These are phyloP conservation scores for Suillus plorans DNA, from an alignment of 768 basidiomycete genomes.

Conservation along the genomic window DNA sequence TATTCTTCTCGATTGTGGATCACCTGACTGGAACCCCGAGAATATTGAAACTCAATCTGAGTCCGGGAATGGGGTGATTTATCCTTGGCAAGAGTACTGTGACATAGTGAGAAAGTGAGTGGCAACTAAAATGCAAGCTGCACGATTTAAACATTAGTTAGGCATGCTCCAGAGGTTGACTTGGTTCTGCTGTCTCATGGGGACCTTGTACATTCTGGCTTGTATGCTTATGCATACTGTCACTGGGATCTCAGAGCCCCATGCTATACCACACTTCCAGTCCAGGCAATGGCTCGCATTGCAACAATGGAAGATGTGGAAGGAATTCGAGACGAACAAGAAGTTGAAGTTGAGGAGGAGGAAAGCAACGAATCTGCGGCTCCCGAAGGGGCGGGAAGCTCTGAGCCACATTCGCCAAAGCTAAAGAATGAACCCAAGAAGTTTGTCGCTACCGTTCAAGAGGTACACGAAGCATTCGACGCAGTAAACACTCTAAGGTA, in stretches of 20 bases:
- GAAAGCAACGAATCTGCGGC: constrained; percentile 25
- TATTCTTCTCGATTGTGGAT: constrained; percentile 94
- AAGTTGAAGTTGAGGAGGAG: constrained; percentile 39
- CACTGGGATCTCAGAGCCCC: constrained; percentile 87
- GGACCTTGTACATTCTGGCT: constrained; percentile 82
- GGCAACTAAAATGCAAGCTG: neutral
- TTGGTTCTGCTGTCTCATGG: constrained; percentile 95
- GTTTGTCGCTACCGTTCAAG: constrained; percentile 74
- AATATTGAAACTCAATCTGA: constrained; percentile 20
- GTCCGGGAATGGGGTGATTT: constrained; percentile 30
- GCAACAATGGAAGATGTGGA: constrained; percentile 89
- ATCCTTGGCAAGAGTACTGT: constrained; percentile 67
- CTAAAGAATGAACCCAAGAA: constrained; percentile 39
- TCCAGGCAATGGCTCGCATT: constrained; percentile 93
- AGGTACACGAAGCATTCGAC: constrained; percentile 93
- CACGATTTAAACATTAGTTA: constrained; percentile 28
- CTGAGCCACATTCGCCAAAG: constrained; percentile 3
- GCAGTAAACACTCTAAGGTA: constrained; percentile 89
- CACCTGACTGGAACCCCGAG: constrained; percentile 82
- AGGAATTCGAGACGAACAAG: constrained; percentile 73
- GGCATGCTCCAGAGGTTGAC: constrained; percentile 78
- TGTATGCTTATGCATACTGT: constrained; percentile 91
- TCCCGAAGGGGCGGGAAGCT: constrained; percentile 21
- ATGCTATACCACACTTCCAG: constrained; percentile 91
- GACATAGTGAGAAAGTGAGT: constrained; percentile 66